Conservation (phyloP, 306 rosid species). For the Fragaria iinumae region DNA sequence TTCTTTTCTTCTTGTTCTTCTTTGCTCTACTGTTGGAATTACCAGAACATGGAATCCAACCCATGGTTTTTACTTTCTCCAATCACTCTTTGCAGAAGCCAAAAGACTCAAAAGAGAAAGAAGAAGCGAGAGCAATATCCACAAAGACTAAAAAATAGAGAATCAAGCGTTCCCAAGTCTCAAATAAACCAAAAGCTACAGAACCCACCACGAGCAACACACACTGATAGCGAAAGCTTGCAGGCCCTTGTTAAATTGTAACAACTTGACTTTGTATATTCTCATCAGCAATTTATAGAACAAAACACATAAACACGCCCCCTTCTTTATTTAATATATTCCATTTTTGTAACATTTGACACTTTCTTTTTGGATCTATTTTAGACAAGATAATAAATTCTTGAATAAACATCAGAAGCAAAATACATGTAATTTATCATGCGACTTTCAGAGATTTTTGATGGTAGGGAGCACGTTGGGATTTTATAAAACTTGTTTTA, state of each 20-base stretch:
- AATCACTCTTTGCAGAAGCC: slow-evolving; percentile 3
- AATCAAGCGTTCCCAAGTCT: slow-evolving; percentile 18
- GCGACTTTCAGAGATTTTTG: not conserved
- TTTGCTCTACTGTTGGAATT: slow-evolving; percentile 49
- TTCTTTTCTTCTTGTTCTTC: slow-evolving; percentile 46
- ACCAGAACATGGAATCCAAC: slow-evolving; percentile 93
- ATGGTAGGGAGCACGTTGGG: slow-evolving; percentile 26
- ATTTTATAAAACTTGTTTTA: not conserved
- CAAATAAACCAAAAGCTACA: slow-evolving; percentile 20
- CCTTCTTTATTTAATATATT: no score
- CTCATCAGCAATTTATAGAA: not conserved
- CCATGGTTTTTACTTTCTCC: slow-evolving; percentile 39
- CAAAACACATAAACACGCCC: not conserved
- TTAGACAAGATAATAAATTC: not conserved
- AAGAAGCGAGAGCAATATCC: slow-evolving; percentile 13
- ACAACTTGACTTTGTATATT: not conserved
- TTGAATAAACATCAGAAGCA: not conserved
- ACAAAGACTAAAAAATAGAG: slow-evolving; percentile 21
- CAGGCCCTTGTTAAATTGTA: slow-evolving; percentile 2
- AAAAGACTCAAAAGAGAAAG: not conserved
- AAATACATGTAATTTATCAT: not conserved
- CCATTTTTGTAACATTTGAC: not conserved
- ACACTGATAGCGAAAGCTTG: slow-evolving; percentile 27
- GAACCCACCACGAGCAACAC: slow-evolving; percentile 33
- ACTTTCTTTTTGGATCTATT: not conserved